These are phyloP conservation scores for Globisporangium canariense DNA, from an alignment of 352 stramenopile species.

Conservation along the genomic window DNA sequence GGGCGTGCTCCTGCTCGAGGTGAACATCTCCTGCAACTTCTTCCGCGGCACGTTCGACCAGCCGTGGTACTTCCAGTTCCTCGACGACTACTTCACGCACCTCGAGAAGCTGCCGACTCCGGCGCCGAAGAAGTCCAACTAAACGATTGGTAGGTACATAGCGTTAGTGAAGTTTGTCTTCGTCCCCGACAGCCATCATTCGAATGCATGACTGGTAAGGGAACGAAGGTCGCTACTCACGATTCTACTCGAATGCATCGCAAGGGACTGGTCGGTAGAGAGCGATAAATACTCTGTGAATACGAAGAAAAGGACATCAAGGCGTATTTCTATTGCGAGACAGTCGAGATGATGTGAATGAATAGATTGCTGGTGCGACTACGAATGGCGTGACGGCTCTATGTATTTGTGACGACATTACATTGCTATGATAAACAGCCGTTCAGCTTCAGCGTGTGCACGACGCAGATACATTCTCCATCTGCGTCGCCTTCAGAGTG, in stretches of 20 bases:
- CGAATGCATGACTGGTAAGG: not conserved
- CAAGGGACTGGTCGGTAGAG: not conserved
- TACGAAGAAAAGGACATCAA: not conserved
- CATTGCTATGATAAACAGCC: too few species aligned
- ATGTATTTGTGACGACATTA: too few species aligned
- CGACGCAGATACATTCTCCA: too few species aligned
- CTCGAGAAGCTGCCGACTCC: constrained; percentile 58
- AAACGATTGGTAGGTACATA: constrained; percentile 10
- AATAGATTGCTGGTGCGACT: too few species aligned
- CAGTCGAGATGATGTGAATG: too few species aligned
- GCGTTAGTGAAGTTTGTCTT: constrained; percentile 10
- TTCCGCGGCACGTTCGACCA: constrained; percentile 91
- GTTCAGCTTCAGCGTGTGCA: too few species aligned
- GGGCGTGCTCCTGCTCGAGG: constrained; percentile 85
- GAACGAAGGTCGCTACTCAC: not conserved
- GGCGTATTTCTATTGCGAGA: not conserved
- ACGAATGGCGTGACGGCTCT: too few species aligned
- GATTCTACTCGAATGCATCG: not conserved
- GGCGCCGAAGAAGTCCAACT: constrained; percentile 40
- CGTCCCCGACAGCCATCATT: not conserved
- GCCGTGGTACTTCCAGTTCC: constrained; percentile 82
- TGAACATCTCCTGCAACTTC: constrained; percentile 95
- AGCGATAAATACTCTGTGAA: not conserved
- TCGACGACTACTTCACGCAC: constrained; percentile 83
- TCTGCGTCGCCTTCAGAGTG: too few species aligned